These are phyloP conservation scores for Rhizophora mangle DNA, from an alignment of 345 rosid species.

Conservation along the genomic window DNA sequence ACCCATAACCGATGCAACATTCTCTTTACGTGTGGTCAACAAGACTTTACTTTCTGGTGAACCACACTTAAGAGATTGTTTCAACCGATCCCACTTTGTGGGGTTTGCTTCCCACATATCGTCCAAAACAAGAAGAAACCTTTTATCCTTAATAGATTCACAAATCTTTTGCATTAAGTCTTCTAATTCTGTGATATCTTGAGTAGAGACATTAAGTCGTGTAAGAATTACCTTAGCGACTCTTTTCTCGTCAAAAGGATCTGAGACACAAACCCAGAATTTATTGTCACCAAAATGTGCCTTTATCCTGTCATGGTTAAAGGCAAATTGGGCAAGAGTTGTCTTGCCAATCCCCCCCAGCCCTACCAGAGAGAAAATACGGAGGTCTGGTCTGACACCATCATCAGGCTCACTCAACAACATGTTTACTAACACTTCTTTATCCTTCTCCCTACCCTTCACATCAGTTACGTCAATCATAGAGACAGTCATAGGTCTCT, in stretches of 20 bases:
- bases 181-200: too few species aligned
- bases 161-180: too few species aligned
- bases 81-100: too few species aligned
- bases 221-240: background rate
- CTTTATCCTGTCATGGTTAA: background rate
- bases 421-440: background rate
- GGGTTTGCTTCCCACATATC: too few species aligned
- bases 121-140: too few species aligned
- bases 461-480: background rate
- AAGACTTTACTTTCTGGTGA: too few species aligned
- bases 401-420: background rate
- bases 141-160: background rate
- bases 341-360: conserved; percentile 5
- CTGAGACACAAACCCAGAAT: conserved; percentile 1
- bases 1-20: too few species aligned
- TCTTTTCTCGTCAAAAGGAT: background rate
- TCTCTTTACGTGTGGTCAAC: fast-evolving
- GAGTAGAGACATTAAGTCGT: background rate
- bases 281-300: background rate
- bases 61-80: too few species aligned
- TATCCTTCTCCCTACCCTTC: background rate
- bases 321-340: background rate
- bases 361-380: background rate
- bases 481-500: background rate
- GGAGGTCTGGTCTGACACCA: background rate